phyloP scores from a whole-genome alignment of 345 rosid genomes.

The Barbarea vulgaris region DNA sequence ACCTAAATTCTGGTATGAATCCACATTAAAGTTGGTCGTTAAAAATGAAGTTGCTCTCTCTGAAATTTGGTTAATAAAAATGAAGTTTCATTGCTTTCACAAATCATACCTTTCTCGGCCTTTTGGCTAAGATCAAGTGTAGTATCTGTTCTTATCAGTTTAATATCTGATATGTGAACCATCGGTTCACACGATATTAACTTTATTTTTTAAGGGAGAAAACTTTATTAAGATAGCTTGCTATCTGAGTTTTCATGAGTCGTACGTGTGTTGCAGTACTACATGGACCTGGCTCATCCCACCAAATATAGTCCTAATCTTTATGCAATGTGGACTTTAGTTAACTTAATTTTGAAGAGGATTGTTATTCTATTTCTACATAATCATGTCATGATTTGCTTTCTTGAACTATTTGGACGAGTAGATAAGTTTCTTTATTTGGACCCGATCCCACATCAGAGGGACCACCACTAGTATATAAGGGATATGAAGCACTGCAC shows the following conservation, averaged over 20 bases:
- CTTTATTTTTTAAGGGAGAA: conserved; percentile 33
- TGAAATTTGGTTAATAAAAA: not conserved
- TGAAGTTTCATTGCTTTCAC: not conserved
- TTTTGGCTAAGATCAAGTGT: conserved; percentile 78
- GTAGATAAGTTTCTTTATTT: no score
- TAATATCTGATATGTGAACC: conserved; percentile 60
- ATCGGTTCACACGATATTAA: conserved; percentile 41
- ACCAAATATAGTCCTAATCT: not conserved
- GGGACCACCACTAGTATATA: no score
- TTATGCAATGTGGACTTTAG: not conserved
- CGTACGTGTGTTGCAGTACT: conserved; percentile 23
- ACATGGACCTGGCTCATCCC: conserved; percentile 27
- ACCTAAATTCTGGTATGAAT: no score
- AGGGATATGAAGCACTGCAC: no score
- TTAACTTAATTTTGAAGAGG: no score
- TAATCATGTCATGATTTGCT: no score
- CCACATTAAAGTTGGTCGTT: no score
- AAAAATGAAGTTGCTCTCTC: not conserved
- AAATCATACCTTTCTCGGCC: conserved; percentile 64
- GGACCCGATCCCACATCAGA: no score
- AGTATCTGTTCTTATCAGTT: conserved; percentile 73
- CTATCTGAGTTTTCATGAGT: conserved; percentile 20
- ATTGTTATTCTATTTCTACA: no score
- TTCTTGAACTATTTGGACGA: no score
- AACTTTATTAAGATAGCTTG: conserved; percentile 24